phyloP scores from a whole-genome alignment of 2,329 filamentous ascomycete species.

The Alternaria viburni region DNA sequence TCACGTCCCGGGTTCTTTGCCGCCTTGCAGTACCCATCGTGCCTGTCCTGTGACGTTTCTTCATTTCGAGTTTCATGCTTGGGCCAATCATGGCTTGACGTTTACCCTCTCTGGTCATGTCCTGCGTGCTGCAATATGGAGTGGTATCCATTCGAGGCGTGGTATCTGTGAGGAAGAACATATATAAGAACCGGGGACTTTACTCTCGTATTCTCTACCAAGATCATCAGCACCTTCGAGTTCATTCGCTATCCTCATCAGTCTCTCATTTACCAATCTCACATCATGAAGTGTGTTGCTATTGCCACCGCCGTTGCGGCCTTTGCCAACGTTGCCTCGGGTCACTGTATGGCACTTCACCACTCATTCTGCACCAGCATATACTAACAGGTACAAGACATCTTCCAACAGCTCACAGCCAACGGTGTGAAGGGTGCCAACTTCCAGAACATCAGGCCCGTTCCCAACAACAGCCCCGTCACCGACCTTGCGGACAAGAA shows the following conservation, averaged over 20 bases:
- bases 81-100: conserved; percentile 27
- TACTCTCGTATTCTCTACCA: conserved; percentile 12
- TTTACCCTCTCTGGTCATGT: conserved; percentile 20
- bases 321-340: conserved; percentile 45
- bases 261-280: conserved; percentile 1
- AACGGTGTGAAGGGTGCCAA: conserved; percentile 43
- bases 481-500: conserved; percentile 38
- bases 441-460: conserved; percentile 47
- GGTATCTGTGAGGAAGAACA: neutral
- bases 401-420: conserved; percentile 47
- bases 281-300: conserved; percentile 44
- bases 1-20: conserved; percentile 28
- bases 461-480: conserved; percentile 49
- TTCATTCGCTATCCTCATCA: conserved; percentile 7
- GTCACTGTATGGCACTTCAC: conserved; percentile 39
- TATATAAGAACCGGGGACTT: conserved; percentile 32
- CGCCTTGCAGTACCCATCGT: conserved; percentile 19
- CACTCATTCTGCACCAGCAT: neutral
- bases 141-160: conserved; percentile 5
- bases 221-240: neutral
- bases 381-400: conserved; percentile 34
- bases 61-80: conserved; percentile 36
- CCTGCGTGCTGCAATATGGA: conserved; percentile 33
- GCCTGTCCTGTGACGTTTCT: conserved; percentile 23
- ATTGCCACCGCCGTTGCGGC: conserved; percentile 39